Percentiles rank a stretch among this genome's conserved stretches.
These are phyloP conservation scores for Colletotrichum tanaceti DNA, from an alignment of 2,329 filamentous ascomycete species.

Conservation along the genomic window DNA sequence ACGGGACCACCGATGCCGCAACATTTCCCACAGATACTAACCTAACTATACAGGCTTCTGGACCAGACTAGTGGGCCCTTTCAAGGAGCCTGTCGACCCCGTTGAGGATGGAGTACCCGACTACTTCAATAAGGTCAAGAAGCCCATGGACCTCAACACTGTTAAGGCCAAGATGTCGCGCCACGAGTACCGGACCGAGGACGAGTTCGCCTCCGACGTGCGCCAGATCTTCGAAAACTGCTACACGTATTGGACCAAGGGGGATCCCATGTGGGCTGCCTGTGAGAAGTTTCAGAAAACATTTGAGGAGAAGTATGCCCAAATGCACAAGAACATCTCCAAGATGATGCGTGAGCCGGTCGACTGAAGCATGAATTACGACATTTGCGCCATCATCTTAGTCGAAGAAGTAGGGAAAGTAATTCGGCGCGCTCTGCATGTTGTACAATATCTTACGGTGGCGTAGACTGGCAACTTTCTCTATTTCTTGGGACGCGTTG, in stretches of 20 bases:
- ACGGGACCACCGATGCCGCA: neutral
- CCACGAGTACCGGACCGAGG: conserved; percentile 61
- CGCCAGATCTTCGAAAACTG: conserved; percentile 73
- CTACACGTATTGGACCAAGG: conserved; percentile 71
- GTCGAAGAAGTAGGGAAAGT: conserved; percentile 14
- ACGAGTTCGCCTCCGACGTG: conserved; percentile 68
- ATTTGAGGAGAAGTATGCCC: conserved; percentile 68
- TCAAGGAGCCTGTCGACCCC: conserved; percentile 70
- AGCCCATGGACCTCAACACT: conserved; percentile 71
- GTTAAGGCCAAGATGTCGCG: conserved; percentile 71
- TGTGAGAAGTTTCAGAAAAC: conserved; percentile 69
- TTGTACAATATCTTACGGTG: conserved; percentile 21
- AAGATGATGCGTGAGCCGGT: conserved; percentile 62
- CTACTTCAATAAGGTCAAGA: conserved; percentile 70
- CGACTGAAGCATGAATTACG: conserved; percentile 37
- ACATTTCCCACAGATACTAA: conserved; percentile 25
- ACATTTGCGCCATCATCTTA: conserved; percentile 2
- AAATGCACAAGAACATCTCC: conserved; percentile 70
- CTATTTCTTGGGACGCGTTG: neutral
- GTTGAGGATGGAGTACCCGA: conserved; percentile 68
- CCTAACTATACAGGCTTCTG: conserved; percentile 65
- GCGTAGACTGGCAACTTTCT: conserved; percentile 7
- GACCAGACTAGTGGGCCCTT: conserved; percentile 73
- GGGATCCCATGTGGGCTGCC: conserved; percentile 65
- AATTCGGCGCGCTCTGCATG: neutral